These are phyloP conservation scores for Candida morakotiae DNA, from an alignment of 805 yeast genomes.

Conservation along the genomic window DNA sequence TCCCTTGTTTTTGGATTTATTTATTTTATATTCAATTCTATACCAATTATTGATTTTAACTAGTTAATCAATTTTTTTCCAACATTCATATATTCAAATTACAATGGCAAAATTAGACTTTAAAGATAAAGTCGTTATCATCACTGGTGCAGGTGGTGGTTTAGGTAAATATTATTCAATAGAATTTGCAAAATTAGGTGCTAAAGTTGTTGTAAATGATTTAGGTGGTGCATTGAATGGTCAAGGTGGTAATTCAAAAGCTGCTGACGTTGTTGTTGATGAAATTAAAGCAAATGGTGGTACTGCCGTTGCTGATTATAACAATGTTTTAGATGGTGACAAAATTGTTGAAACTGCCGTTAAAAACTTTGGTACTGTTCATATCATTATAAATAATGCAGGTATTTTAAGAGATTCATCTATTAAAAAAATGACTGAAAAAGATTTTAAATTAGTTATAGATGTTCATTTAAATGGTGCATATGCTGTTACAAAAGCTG, in stretches of 20 bases:
- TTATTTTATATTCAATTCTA: no score
- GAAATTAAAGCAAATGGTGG: constrained; percentile 80
- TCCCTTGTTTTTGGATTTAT: no score
- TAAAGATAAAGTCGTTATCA: constrained; percentile 82
- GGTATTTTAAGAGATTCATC: constrained; percentile 89
- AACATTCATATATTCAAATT: no score
- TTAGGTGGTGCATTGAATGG: constrained; percentile 83
- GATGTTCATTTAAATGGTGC: constrained; percentile 92
- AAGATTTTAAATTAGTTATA: constrained; percentile 73
- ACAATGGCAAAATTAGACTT: constrained; percentile 41
- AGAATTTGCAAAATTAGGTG: constrained; percentile 86
- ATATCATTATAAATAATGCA: constrained; percentile 87
- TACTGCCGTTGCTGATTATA: constrained; percentile 88
- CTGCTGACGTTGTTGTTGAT: constrained; percentile 86
- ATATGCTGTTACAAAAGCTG: constrained; percentile 76
- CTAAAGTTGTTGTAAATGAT: constrained; percentile 92
- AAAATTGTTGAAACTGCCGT: constrained; percentile 83
- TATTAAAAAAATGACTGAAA: constrained; percentile 79
- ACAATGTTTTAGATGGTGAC: constrained; percentile 82
- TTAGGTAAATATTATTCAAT: constrained; percentile 85
- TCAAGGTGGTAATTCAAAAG: constrained; percentile 60
- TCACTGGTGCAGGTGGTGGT: constrained; percentile 98
- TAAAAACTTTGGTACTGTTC: constrained; percentile 82
- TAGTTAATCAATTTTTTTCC: no score
- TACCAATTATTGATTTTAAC: no score